Evolutionary conservation across 1,284 basidiomycete species (phyloP).

Genomic region (Rhizoctonia solani): DNA sequence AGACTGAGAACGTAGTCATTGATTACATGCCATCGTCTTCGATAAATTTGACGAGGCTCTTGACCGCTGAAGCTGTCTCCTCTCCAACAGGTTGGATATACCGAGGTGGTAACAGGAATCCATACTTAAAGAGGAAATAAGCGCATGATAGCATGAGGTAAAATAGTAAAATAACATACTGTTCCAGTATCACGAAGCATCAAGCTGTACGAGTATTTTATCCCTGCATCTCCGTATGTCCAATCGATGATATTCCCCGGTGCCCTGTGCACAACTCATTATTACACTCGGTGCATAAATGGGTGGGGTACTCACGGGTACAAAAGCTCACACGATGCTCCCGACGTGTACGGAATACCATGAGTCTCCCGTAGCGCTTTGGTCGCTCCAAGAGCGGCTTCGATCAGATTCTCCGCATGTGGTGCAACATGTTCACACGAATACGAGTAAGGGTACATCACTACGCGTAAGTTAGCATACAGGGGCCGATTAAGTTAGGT

Average conservation of each 20-base stretch:
- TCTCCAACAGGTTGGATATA: conserved; percentile 80
- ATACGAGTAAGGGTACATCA: conserved; percentile 73
- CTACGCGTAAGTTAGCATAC: conserved; percentile 39
- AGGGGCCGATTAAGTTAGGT: neutral
- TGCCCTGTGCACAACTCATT: conserved; percentile 48
- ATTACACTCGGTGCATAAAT: neutral
- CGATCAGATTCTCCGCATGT: conserved; percentile 81
- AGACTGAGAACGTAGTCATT: no score
- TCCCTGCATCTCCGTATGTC: conserved; percentile 65
- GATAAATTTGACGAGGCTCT: conserved; percentile 72
- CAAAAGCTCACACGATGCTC: conserved; percentile 67
- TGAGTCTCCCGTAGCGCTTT: conserved; percentile 63
- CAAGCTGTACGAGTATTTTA: conserved; percentile 77
- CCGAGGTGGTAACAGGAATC: conserved; percentile 72
- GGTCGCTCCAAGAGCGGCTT: conserved; percentile 73
- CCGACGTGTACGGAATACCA: conserved; percentile 61
- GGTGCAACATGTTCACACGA: conserved; percentile 68
- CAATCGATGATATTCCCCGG: conserved; percentile 79
- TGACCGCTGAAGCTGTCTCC: conserved; percentile 68
- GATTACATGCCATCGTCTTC: conserved; percentile 41
- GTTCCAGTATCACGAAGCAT: conserved; percentile 84
- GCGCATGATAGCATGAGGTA: conserved; percentile 7
- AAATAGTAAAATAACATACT: conserved; percentile 51
- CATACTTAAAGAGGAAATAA: conserved; percentile 67
- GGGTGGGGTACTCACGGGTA: conserved; percentile 56